Conservation (phyloP, 257 asterid species). For the Fraxinus anomala region DNA sequence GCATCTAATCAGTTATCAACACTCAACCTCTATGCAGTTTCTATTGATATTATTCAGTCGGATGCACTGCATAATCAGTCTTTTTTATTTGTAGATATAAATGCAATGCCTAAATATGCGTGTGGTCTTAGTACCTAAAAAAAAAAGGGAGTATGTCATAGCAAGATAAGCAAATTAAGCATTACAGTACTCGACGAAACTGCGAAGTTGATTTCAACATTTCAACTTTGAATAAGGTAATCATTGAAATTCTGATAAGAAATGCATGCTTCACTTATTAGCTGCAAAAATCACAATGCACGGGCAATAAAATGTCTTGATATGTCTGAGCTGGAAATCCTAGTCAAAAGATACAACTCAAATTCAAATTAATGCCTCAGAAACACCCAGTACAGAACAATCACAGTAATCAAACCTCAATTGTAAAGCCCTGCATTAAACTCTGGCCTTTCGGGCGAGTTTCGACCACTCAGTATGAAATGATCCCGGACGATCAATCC, state of each 20-base stretch:
- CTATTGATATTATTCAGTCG: too few species aligned
- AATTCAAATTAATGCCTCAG: constrained; percentile 26
- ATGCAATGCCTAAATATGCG: background rate
- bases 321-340: constrained; percentile 25
- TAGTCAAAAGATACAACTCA: constrained; percentile 23
- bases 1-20: background rate
- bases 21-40: background rate
- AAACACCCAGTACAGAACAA: constrained; percentile 24
- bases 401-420: constrained; percentile 17
- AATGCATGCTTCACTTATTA: constrained; percentile 33
- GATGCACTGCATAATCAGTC: too few species aligned
- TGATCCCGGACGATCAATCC: constrained; percentile 50
- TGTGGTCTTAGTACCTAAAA: background rate
- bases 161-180: background rate
- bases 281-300: constrained; percentile 28
- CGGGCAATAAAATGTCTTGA: constrained; percentile 16
- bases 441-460: constrained; percentile 43
- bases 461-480: constrained; percentile 69
- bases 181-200: background rate
- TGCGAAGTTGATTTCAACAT: background rate
- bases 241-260: background rate
- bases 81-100: too few species aligned
- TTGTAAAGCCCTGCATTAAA: constrained; percentile 25
- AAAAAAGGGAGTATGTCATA: background rate
- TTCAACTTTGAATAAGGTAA: background rate